Evolutionary conservation across 768 basidiomycete genomes (phyloP).

Genomic region (Tulasnella sp.): DNA sequence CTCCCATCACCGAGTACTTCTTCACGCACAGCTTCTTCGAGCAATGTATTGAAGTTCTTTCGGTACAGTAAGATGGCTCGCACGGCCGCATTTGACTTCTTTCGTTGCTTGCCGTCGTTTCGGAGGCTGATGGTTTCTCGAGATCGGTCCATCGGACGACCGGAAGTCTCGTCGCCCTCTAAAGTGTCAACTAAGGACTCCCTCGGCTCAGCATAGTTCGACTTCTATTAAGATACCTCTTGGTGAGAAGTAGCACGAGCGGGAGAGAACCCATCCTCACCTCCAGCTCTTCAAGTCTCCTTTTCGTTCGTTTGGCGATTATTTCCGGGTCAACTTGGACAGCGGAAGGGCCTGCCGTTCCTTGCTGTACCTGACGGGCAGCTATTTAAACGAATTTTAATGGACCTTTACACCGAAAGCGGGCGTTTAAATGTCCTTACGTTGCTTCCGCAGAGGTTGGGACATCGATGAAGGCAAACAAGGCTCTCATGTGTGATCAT

Average conservation of each 20-base stretch:
- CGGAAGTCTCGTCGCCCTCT: conserved; percentile 47
- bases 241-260: conserved; percentile 31
- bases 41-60: conserved; percentile 70
- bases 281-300: conserved; percentile 85
- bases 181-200: conserved; percentile 39
- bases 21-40: conserved; percentile 76
- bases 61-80: conserved; percentile 80
- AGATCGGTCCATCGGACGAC: conserved; percentile 60
- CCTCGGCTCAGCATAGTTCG: conserved; percentile 72
- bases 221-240: conserved; percentile 53
- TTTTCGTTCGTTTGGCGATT: conserved; percentile 72
- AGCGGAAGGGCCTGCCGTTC: neutral
- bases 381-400: neutral
- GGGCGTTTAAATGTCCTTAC: neutral
- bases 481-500: neutral
- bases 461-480: neutral
- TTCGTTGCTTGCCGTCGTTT: conserved; percentile 49
- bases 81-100: conserved; percentile 81
- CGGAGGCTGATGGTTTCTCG: conserved; percentile 82
- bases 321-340: conserved; percentile 52
- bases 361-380: neutral
- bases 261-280: conserved; percentile 46
- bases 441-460: conserved; percentile 9
- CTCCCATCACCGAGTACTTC: neutral
- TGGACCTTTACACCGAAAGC: neutral